Evolutionary conservation across 1,284 basidiomycete species (phyloP).

Genomic region (Ustilago shanxiensis): DNA sequence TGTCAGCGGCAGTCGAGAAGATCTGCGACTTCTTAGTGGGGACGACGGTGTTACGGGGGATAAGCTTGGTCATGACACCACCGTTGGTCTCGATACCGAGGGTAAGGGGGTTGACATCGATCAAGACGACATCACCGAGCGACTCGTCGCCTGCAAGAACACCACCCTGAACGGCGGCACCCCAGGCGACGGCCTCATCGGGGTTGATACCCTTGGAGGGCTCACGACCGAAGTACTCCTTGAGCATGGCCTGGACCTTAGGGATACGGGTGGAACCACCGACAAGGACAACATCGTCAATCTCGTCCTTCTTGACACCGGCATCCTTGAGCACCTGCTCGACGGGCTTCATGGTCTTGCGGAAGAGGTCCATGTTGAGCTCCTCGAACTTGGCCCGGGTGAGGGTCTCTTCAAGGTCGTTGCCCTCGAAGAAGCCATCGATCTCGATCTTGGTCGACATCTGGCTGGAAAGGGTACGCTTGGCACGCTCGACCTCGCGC

Average conservation of each 20-base stretch:
- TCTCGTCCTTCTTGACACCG: conserved; percentile 95
- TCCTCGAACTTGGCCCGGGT: conserved; percentile 96
- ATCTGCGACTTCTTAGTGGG: conserved; percentile 98
- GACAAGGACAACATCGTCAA: conserved; percentile 96
- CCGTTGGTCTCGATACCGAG: conserved; percentile 99
- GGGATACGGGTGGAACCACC: conserved; percentile 99
- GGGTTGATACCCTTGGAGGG: conserved; percentile 94
- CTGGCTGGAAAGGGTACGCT: conserved; percentile 90
- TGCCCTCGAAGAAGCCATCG: conserved; percentile 89
- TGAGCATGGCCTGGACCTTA: conserved; percentile 90
- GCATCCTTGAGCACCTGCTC: conserved; percentile 99
- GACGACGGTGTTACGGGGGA: conserved; percentile 95
- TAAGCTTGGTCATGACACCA: conserved; percentile 97
- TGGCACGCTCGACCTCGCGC: conserved; percentile 98
- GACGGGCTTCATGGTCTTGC: conserved; percentile 99
- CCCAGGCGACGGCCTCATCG: conserved; percentile 82
- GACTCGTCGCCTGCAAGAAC: conserved; percentile 90
- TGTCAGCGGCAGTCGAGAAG: conserved; percentile 80
- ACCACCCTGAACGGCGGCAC: conserved; percentile 97
- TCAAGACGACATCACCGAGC: conserved; percentile 85
- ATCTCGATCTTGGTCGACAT: conserved; percentile 81
- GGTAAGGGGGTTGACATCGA: conserved; percentile 93
- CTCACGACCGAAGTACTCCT: conserved; percentile 94
- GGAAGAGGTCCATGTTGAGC: conserved; percentile 97
- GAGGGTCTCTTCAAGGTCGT: conserved; percentile 96